Base-by-base conservation (phyloP, 2,329 filamentous ascomycete genomes). In the Ophiostoma piceae region DNA sequence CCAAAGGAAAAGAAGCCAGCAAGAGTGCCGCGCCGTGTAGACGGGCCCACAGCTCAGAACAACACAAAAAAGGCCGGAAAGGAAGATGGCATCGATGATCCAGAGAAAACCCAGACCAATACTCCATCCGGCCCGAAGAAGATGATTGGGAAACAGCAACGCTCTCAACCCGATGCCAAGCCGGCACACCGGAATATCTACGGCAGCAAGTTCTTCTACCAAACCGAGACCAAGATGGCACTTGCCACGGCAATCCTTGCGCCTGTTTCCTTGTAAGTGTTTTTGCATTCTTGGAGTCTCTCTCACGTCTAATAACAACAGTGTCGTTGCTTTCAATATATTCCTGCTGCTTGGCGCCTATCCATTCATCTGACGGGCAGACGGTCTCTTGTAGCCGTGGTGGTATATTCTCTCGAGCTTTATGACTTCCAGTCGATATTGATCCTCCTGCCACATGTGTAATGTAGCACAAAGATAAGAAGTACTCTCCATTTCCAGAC, bases 301-400 rank as follows among this genome's bases (percentile, higher is more conserved):
- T 29, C 26, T 29, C 26, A 29, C 1, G 26, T 29, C 26, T 71
- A 60, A 71, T 37, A 62, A 19, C n/a, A 32, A 19, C 26, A 70
- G 69, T n/a, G 41, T 35, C 9, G 54, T 66, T 1, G 68, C 69
- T 0, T 12, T 60, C 35, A 16, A 57, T 8, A 9, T 72, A 3
- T 72, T 72, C 12, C 43, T 71, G 16, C 8, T 71, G 11, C 32
- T 72, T 9, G 39, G 39, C 2, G 29, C 26, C 2, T 72, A 54
- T 54, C 71, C 71, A 2, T 72, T 71, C 37, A 67, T 70, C 5
- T 70, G 62, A 19, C 19, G 43, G 43, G 51, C 26, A 11, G 11
- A 7, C 9, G 51, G 22, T 8, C 43, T 3, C n/a, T 5, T 22
- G n/a, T 57, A 26, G 9, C 12, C 12, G 9, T 14, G 12, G 7